Conservation (phyloP, 163 green algal genomes). For the Prototheca cutis region DNA sequence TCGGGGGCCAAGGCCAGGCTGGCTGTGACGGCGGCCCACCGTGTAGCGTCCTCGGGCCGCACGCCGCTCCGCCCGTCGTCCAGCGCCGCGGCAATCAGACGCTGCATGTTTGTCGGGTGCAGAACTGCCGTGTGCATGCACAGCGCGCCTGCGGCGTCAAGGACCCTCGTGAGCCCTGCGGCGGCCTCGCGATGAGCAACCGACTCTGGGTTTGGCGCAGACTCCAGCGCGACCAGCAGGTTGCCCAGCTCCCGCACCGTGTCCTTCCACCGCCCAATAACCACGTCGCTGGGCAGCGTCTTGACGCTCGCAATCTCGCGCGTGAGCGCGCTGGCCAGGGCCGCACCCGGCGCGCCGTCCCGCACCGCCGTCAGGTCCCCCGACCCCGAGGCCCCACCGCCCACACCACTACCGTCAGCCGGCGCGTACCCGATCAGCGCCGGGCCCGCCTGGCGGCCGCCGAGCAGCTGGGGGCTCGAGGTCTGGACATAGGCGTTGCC, state of each 20-base stretch:
- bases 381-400: background rate
- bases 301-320: slow-evolving; percentile 24
- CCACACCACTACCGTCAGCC: background rate
- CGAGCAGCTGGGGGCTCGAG: slow-evolving; percentile 15
- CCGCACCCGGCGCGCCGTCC: background rate
- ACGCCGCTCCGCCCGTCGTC: slow-evolving; percentile 31
- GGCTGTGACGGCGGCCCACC: slow-evolving; percentile 18
- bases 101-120: slow-evolving; percentile 44
- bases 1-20: slow-evolving; percentile 21
- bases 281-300: slow-evolving; percentile 20
- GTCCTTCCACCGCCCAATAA: slow-evolving; percentile 40
- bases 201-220: slow-evolving; percentile 9
- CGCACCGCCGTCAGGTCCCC: slow-evolving; percentile 2
- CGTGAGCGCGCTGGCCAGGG: slow-evolving; percentile 7
- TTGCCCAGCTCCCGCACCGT: slow-evolving; percentile 38
- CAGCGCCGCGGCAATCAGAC: slow-evolving; percentile 38
- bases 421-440: background rate
- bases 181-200: slow-evolving; percentile 8
- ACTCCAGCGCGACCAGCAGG: slow-evolving; percentile 28
- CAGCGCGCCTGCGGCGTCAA: slow-evolving; percentile 25
- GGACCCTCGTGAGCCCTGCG: slow-evolving; percentile 15
- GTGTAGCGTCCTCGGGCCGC: slow-evolving; percentile 16
- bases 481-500: slow-evolving; percentile 25
- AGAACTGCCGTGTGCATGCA: slow-evolving; percentile 41
- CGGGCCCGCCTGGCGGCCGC: background rate